These are phyloP conservation scores for Ophiostoma montium DNA, from an alignment of 2,329 filamentous ascomycete genomes.

Conservation along the genomic window DNA sequence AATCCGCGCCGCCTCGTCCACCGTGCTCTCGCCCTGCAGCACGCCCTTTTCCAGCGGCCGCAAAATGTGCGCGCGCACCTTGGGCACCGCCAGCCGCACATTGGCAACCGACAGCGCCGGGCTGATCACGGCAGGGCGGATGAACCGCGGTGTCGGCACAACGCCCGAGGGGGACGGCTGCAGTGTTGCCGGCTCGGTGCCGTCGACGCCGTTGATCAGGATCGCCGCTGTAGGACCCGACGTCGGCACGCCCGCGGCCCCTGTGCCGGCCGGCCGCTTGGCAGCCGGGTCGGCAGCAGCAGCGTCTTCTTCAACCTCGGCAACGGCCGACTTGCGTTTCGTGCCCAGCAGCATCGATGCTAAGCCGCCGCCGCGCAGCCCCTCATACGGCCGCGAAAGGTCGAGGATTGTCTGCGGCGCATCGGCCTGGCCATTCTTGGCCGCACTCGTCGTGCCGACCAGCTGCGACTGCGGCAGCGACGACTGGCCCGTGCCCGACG, in stretches of 20 bases:
- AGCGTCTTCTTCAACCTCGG: slow-evolving; percentile 60
- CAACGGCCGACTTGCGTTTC: slow-evolving; percentile 70
- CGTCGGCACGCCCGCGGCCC: slow-evolving; percentile 26
- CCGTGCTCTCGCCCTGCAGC: slow-evolving; percentile 35
- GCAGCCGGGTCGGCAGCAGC: slow-evolving; percentile 2
- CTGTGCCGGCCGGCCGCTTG: background rate
- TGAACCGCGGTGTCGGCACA: slow-evolving; percentile 62
- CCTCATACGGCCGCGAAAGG: slow-evolving; percentile 85
- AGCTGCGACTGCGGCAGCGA: slow-evolving; percentile 81
- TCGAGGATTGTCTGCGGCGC: slow-evolving; percentile 73
- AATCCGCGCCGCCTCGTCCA: slow-evolving; percentile 47
- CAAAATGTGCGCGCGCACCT: slow-evolving; percentile 68
- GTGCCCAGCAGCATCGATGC: slow-evolving; percentile 79
- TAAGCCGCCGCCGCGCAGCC: slow-evolving; percentile 78
- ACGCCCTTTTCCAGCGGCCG: slow-evolving; percentile 61
- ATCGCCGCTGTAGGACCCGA: slow-evolving; percentile 40
- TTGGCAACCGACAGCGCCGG: slow-evolving; percentile 72
- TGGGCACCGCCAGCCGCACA: slow-evolving; percentile 74
- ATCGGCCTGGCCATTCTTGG: slow-evolving; percentile 50
- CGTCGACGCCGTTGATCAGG: slow-evolving; percentile 61
- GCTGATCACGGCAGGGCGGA: slow-evolving; percentile 76
- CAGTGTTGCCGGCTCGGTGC: slow-evolving; percentile 60
- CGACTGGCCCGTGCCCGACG: slow-evolving; percentile 72
- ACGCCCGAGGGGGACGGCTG: slow-evolving; percentile 45
- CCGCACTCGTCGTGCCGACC: slow-evolving; percentile 54